phyloP scores from a whole-genome alignment of 129 eudicot species.

The Escallonia herrerae region DNA sequence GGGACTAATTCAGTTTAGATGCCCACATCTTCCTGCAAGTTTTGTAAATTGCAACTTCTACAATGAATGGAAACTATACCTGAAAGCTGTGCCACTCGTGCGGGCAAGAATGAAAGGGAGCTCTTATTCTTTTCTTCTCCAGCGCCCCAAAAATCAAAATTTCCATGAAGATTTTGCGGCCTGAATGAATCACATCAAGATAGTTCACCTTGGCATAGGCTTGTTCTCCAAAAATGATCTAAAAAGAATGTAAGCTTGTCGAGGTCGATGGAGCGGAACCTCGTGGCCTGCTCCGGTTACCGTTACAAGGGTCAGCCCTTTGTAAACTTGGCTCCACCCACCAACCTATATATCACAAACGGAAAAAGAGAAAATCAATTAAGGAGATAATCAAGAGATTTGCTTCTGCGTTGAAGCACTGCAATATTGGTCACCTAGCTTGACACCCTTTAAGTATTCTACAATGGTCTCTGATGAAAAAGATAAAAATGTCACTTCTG shows the following conservation, averaged over 20 bases:
- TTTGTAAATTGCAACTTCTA: not conserved
- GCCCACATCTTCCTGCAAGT: not conserved
- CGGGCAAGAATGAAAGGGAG: slow-evolving; percentile 31
- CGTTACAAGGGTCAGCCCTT: slow-evolving; percentile 74
- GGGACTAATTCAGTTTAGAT: too few species aligned
- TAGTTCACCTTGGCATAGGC: slow-evolving; percentile 45
- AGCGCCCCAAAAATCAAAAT: slow-evolving; percentile 19
- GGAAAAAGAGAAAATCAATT: not conserved
- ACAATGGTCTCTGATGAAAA: too few species aligned
- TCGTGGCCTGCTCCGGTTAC: slow-evolving; percentile 91
- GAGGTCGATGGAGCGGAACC: slow-evolving; percentile 84
- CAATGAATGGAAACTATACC: too few species aligned
- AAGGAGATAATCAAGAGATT: not conserved
- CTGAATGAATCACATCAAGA: slow-evolving; percentile 8
- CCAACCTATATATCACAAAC: slow-evolving; percentile 47
- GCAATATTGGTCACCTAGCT: too few species aligned
- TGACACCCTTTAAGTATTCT: too few species aligned
- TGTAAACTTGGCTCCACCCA: slow-evolving; percentile 83
- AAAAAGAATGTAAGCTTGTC: slow-evolving; percentile 76
- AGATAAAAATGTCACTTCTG: too few species aligned
- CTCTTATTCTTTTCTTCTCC: slow-evolving; percentile 26
- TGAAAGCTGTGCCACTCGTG: not conserved
- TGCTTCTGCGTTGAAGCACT: too few species aligned
- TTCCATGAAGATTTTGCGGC: slow-evolving; percentile 9
- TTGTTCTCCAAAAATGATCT: slow-evolving; percentile 70